Percentiles rank a stretch among this genome's conserved stretches.
phyloP scores from a whole-genome alignment of 1,284 basidiomycete genomes.

The Irpex sp. region DNA sequence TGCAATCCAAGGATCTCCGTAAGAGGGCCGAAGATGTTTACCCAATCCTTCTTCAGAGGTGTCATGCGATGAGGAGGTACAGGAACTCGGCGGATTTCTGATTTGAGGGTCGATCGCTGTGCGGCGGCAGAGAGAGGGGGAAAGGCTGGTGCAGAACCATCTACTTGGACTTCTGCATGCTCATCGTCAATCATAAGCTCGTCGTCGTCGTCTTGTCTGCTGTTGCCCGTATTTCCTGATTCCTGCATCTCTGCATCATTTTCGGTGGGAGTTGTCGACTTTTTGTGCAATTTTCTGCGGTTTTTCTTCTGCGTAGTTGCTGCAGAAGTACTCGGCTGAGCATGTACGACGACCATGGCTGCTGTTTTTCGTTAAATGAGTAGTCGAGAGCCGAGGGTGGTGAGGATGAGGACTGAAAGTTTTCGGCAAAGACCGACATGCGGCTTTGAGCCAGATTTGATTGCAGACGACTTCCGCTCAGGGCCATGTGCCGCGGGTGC shows the following conservation, averaged over 20 bases:
- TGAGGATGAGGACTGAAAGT: constrained; percentile 16
- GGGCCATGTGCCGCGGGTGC: neutral
- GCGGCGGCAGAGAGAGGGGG: constrained; percentile 59
- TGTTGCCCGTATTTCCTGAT: constrained; percentile 20
- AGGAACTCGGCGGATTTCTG: constrained; percentile 79
- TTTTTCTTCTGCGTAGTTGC: constrained; percentile 43
- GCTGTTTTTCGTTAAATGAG: constrained; percentile 2
- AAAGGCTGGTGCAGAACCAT: constrained; percentile 56
- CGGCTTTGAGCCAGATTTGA: neutral
- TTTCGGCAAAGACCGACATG: constrained; percentile 16
- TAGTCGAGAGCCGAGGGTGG: constrained; percentile 9
- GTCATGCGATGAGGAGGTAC: constrained; percentile 98
- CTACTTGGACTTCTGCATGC: constrained; percentile 35
- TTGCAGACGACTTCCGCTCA: neutral
- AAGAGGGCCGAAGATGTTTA: constrained; percentile 94
- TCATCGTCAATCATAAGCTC: constrained; percentile 63
- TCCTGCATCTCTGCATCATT: constrained; percentile 43
- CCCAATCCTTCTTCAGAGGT: constrained; percentile 96
- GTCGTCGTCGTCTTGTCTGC: constrained; percentile 37
- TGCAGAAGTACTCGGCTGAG: constrained; percentile 31
- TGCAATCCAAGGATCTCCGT: constrained; percentile 94
- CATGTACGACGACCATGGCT: constrained; percentile 55
- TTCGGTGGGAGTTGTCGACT: constrained; percentile 18
- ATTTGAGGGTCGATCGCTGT: constrained; percentile 56
- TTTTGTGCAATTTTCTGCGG: constrained; percentile 50